These are phyloP conservation scores for Leishmania major DNA, from an alignment of 208 protist genomes.

Conservation along the genomic window DNA sequence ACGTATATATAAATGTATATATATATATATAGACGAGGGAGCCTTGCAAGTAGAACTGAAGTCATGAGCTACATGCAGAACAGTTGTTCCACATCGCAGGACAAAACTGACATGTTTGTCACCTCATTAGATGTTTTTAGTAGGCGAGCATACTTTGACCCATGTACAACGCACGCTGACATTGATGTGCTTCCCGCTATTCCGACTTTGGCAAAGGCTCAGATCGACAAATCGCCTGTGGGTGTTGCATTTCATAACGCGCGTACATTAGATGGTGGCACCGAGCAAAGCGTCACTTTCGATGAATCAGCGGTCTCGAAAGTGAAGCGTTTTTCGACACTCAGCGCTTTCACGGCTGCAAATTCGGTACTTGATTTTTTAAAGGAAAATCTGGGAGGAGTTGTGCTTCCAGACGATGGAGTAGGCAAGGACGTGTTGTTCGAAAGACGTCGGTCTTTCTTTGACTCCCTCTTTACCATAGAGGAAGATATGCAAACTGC, in stretches of 20 bases:
- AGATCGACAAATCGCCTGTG: not conserved
- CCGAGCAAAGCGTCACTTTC: not conserved
- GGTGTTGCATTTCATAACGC: not conserved
- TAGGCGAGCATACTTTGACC: conserved; percentile 17
- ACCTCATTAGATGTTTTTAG: conserved; percentile 25
- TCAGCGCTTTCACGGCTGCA: conserved; percentile 9
- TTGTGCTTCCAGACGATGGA: not conserved
- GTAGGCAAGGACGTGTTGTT: conserved; percentile 5
- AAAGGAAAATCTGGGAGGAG: conserved; percentile 23
- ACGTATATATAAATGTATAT: not conserved
- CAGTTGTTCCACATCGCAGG: not conserved
- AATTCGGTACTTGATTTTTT: conserved; percentile 27
- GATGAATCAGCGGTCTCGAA: conserved; percentile 18
- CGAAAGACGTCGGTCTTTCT: conserved; percentile 25
- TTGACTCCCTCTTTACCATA: conserved; percentile 32
- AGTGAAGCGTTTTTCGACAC: conserved; percentile 29
- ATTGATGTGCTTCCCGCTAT: not conserved
- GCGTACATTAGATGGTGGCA: not conserved
- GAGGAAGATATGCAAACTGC: conserved; percentile 14
- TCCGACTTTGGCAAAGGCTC: not conserved
- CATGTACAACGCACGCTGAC: not conserved
- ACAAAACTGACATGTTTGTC: conserved; percentile 19
- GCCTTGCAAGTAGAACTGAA: not conserved
- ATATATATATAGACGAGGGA: not conserved
- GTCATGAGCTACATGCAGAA: not conserved